These are phyloP conservation scores for Leersia perrieri DNA, from an alignment of 176 grass and related monocot species.

Conservation along the genomic window DNA sequence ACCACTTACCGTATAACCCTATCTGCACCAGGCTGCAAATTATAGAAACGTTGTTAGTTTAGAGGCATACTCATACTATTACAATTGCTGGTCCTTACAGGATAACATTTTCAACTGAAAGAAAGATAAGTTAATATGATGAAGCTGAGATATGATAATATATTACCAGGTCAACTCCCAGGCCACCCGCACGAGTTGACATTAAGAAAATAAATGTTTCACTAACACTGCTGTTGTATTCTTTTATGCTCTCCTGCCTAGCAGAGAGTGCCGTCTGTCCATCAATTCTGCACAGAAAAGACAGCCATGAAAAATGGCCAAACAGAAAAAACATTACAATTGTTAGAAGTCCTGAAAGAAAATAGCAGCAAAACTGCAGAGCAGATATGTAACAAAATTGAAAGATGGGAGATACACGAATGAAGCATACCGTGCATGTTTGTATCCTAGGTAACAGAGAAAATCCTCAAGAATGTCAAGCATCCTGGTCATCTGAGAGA, in stretches of 20 bases:
- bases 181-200: constrained; percentile 69
- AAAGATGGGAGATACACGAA: not conserved
- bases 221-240: constrained; percentile 62
- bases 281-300: constrained; percentile 46
- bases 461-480: constrained; percentile 73
- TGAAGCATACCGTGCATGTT: constrained; percentile 50
- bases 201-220: constrained; percentile 73
- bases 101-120: not conserved
- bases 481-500: constrained; percentile 71
- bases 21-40: constrained; percentile 62
- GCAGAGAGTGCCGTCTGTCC: constrained; percentile 52
- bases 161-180: constrained; percentile 68
- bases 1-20: constrained; percentile 61
- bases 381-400: not conserved
- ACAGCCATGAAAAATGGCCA: too few species aligned
- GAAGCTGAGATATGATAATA: too few species aligned
- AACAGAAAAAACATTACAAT: too few species aligned
- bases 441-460: constrained; percentile 37
- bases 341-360: not conserved
- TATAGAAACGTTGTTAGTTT: constrained; percentile 7
- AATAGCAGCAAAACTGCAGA: not conserved
- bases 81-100: not conserved
- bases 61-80: not conserved
- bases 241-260: constrained; percentile 69
- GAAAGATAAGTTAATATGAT: not conserved